A percentile compares a stretch with the other conserved stretches of the same genome.
Evolutionary conservation across 2,329 filamentous ascomycete species (phyloP).

Genomic region (Xylaria sp.): DNA sequence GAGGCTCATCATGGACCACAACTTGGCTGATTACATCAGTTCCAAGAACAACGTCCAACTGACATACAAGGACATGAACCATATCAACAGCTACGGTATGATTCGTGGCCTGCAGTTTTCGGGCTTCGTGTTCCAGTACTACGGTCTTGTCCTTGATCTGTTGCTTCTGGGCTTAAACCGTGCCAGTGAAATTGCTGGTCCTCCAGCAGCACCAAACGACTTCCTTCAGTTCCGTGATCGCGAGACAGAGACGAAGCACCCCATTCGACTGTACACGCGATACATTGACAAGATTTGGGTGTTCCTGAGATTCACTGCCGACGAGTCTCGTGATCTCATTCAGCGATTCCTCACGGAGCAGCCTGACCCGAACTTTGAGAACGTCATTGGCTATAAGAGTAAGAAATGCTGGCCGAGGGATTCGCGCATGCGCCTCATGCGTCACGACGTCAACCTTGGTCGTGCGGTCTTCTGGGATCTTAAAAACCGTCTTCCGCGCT

Average conservation of each 20-base stretch:
- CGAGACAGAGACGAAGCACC: slow-evolving; percentile 86
- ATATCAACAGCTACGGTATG: slow-evolving; percentile 98
- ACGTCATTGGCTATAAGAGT: slow-evolving; percentile 97
- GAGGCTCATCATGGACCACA: slow-evolving; percentile 97
- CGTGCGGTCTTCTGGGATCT: slow-evolving; percentile 98
- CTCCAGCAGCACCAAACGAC: slow-evolving; percentile 89
- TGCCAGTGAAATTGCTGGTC: slow-evolving; percentile 95
- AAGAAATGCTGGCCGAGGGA: slow-evolving; percentile 99
- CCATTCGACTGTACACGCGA: slow-evolving; percentile 93
- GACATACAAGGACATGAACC: slow-evolving; percentile 99
- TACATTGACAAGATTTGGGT: slow-evolving; percentile 99
- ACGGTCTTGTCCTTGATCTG: slow-evolving; percentile 90
- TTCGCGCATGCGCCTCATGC: slow-evolving; percentile 96
- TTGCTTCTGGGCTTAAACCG: slow-evolving; percentile 87
- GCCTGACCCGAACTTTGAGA: slow-evolving; percentile 97
- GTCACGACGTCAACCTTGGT: slow-evolving; percentile 95
- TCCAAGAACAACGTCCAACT: slow-evolving; percentile 99
- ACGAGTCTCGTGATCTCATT: slow-evolving; percentile 92
- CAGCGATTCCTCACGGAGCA: slow-evolving; percentile 97
- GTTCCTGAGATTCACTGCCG: slow-evolving; percentile 86
- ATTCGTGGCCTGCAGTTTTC: slow-evolving; percentile 97
- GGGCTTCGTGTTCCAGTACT: slow-evolving; percentile 98
- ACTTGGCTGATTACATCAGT: slow-evolving; percentile 96
- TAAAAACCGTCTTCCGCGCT: slow-evolving; percentile 92
- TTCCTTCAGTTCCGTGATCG: slow-evolving; percentile 95